Conservation (phyloP, 129 eudicot genomes). For the Escallonia herrerae region DNA sequence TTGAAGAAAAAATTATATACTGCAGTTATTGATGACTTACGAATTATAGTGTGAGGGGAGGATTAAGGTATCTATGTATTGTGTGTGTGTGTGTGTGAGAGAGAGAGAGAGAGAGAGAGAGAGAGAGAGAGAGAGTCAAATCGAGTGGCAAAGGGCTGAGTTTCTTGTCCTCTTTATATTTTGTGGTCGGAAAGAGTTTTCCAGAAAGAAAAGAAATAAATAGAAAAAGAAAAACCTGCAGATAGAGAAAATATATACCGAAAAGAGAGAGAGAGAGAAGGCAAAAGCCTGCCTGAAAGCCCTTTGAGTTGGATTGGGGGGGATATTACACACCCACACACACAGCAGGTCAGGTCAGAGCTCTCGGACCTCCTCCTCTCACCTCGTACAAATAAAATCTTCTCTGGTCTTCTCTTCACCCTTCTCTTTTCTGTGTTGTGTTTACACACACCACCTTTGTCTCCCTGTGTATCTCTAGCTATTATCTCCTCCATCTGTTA, state of each 20-base stretch:
- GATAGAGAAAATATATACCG: constrained; percentile 1
- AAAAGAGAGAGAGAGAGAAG: not conserved
- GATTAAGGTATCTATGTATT: too few species aligned
- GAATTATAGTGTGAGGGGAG: too few species aligned
- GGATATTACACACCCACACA: too few species aligned
- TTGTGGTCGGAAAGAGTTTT: constrained; percentile 21
- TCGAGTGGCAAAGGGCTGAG: constrained; percentile 12
- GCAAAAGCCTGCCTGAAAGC: not conserved
- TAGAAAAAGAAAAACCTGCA: constrained; percentile 1
- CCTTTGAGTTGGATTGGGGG: too few species aligned
- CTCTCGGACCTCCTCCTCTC: too few species aligned
- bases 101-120: not conserved
- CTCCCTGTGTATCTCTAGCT: constrained; percentile 4
- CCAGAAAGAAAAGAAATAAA: not conserved
- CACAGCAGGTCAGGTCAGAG: too few species aligned
- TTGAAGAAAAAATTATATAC: too few species aligned
- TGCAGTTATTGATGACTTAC: too few species aligned
- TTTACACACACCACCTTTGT: not conserved
- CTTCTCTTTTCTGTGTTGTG: constrained; percentile 11
- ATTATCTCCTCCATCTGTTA: constrained; percentile 9
- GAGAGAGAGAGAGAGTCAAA: constrained; percentile 6
- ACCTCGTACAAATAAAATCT: not conserved
- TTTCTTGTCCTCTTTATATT: constrained; percentile 7
- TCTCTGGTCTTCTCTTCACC: not conserved
- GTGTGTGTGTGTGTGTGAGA: not conserved